Evolutionary conservation across 805 yeast genomes (phyloP).

Genomic region (Pichia thaimueangensis): DNA sequence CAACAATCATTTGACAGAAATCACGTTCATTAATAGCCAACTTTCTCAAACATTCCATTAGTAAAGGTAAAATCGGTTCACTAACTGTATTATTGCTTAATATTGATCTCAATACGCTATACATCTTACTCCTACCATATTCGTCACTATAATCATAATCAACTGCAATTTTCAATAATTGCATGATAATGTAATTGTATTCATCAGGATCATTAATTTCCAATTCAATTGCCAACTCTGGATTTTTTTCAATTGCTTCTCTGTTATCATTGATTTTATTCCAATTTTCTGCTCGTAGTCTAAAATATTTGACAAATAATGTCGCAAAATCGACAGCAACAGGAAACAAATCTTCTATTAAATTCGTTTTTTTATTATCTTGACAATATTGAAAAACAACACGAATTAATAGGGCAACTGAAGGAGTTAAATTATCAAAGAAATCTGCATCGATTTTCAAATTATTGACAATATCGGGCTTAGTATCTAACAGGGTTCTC

Average conservation of each 20-base stretch:
- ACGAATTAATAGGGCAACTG: constrained; percentile 65
- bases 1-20: constrained; percentile 78
- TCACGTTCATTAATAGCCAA: constrained; percentile 76
- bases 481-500: constrained; percentile 50
- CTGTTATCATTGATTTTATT: constrained; percentile 22
- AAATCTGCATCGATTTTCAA: constrained; percentile 57
- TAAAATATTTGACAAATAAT: constrained; percentile 49
- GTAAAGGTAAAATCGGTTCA: constrained; percentile 46
- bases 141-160: constrained; percentile 86
- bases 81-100: constrained; percentile 51
- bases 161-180: constrained; percentile 58
- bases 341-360: constrained; percentile 66
- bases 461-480: constrained; percentile 56
- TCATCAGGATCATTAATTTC: constrained; percentile 46
- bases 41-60: constrained; percentile 60
- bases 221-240: constrained; percentile 13
- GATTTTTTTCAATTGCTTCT: constrained; percentile 16
- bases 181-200: constrained; percentile 67
- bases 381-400: constrained; percentile 60
- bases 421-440: constrained; percentile 69
- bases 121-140: constrained; percentile 75
- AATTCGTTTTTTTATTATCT: constrained; percentile 42
- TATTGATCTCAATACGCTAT: constrained; percentile 51
- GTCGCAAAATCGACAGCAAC: constrained; percentile 70
- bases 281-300: constrained; percentile 34